phyloP scores from a whole-genome alignment of 169 alveolate species.

The Plasmodium coatneyi region DNA sequence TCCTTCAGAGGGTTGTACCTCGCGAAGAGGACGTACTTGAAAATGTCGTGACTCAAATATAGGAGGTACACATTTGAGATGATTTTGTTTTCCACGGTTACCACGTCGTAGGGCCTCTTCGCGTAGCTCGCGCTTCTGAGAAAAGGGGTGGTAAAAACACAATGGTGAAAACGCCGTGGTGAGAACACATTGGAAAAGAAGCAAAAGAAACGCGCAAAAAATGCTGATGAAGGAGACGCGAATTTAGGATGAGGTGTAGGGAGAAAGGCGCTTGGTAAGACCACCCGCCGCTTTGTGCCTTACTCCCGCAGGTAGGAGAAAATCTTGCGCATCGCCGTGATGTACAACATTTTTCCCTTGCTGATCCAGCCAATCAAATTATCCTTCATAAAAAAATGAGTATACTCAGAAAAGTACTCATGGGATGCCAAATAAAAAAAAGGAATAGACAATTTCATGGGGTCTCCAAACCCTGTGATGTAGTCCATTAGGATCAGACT shows the following conservation, averaged over 20 bases:
- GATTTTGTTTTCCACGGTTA: slow-evolving; percentile 56
- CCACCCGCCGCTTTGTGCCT: not conserved
- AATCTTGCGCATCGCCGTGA: slow-evolving; percentile 11
- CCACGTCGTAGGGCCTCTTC: slow-evolving; percentile 26
- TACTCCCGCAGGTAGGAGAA: slow-evolving; percentile 26
- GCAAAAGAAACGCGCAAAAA: not conserved
- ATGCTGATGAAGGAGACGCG: not conserved
- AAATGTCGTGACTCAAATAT: slow-evolving; percentile 9
- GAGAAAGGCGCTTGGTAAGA: not conserved
- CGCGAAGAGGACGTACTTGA: slow-evolving; percentile 50
- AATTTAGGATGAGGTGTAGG: not conserved
- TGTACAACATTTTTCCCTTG: slow-evolving; percentile 7
- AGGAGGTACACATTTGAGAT: slow-evolving; percentile 54
- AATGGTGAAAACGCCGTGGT: not conserved
- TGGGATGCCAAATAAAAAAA: slow-evolving; percentile 43
- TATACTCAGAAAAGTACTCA: slow-evolving; percentile 26
- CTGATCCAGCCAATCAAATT: slow-evolving; percentile 68
- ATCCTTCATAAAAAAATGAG: slow-evolving; percentile 60
- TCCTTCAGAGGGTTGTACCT: slow-evolving; percentile 61
- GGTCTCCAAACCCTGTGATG: slow-evolving; percentile 43
- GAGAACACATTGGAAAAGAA: not conserved
- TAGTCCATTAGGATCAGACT: slow-evolving; percentile 37
- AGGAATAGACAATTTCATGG: slow-evolving; percentile 57
- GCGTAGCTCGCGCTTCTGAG: slow-evolving; percentile 25
- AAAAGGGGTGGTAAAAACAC: not conserved